Base-by-base conservation (phyloP, 495 filamentous ascomycete species). In the Acidiella bohemica region DNA sequence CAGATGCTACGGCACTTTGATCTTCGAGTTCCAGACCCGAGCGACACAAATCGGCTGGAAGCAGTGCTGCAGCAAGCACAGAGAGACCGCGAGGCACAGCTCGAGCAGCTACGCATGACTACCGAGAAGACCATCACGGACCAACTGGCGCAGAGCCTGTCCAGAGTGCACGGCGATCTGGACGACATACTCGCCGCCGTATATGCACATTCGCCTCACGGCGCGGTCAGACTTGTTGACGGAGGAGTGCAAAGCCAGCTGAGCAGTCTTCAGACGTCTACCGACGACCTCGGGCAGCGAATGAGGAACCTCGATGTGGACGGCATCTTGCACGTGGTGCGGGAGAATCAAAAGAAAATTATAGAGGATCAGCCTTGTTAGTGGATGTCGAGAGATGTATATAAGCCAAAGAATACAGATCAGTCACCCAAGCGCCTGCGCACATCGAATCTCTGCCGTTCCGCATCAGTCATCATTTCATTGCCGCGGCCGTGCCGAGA, bases 221-320 rank as follows among this genome's bases (percentile, higher is more conserved):
- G 42, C 5, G 21, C 21, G 3, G 42, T 43, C 12, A 35, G 34
- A n/a, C 26, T 53, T 8, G 26, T 28, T 10, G 39, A 46, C 14
- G 21, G 16, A 13, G 34, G 23, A 6, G 16, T 42, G 6, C 25
- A 36, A 26, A 28, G 10, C 9, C 34, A 17, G 4, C 22, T 53
- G 13, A 27, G 38, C 2, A 11, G 26, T 5, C 32, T 53, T 12
- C 46, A 53, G 22, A 17, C 14, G 14, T 18, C 18, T 14, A 51
- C 43, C 24, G 22, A 46, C 16, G 32, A 14, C 3, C 5, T 51
- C 19, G 38, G 47, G 2, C 20, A 42, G 22, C 10, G 39, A 27
- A 51, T 51, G 47, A 31, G 47, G 13, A 16, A 12, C 4, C 22
- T 51, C 10, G 34, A 46, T 35, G 31, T 43, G 3, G 45, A 49